These are phyloP conservation scores for Pichia membranifaciens DNA, from an alignment of 805 yeast species.

Conservation along the genomic window DNA sequence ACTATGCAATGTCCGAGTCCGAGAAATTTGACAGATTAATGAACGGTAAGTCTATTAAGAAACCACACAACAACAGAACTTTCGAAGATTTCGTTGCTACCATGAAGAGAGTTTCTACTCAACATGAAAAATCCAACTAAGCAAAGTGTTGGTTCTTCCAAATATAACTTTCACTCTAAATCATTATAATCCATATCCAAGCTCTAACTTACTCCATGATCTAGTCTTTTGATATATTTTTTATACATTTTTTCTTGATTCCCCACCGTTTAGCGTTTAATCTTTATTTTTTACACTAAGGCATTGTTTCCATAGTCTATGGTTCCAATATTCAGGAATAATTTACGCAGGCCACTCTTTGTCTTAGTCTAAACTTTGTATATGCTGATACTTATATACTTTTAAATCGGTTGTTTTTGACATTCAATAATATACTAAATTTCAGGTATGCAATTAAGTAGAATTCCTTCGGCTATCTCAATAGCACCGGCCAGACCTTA, in stretches of 20 bases:
- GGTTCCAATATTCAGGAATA: too few species aligned
- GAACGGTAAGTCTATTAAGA: slow-evolving; percentile 64
- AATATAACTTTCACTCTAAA: too few species aligned
- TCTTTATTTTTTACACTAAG: not conserved
- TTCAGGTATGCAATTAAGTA: too few species aligned
- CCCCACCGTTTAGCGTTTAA: not conserved
- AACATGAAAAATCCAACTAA: slow-evolving; percentile 74
- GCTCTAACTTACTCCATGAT: not conserved
- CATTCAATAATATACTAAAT: not conserved
- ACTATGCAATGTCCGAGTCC: slow-evolving; percentile 80
- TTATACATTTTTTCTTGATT: not conserved
- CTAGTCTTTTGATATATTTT: not conserved
- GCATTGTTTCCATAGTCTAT: too few species aligned
- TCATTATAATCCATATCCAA: too few species aligned
- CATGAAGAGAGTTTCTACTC: slow-evolving; percentile 84
- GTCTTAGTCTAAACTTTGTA: too few species aligned
- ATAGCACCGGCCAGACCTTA: too few species aligned
- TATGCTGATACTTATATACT: too few species aligned
- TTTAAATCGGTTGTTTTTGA: too few species aligned
- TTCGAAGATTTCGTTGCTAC: slow-evolving; percentile 77
- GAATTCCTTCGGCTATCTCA: too few species aligned
- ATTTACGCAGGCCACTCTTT: too few species aligned
- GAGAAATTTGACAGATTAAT: slow-evolving; percentile 68
- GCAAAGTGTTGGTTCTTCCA: not conserved
- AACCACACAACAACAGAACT: slow-evolving; percentile 52